phyloP scores from a whole-genome alignment of 1,284 basidiomycete species.

The Rhodotorula mucilaginosa region DNA sequence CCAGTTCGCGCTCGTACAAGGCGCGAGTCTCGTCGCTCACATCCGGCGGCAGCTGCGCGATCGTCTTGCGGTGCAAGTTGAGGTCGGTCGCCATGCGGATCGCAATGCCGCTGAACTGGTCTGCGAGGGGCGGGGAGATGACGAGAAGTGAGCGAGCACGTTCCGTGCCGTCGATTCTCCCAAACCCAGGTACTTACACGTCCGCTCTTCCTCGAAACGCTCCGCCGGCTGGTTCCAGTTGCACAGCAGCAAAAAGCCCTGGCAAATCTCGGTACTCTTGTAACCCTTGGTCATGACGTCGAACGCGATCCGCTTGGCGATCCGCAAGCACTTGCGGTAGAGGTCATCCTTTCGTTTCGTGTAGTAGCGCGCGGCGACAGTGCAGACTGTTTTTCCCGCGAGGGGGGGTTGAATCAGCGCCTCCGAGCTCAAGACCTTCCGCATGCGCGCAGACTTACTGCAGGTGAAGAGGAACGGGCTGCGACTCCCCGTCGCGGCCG shows the following conservation, averaged over 20 bases:
- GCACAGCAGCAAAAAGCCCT: slow-evolving; percentile 50
- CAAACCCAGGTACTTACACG: slow-evolving; percentile 67
- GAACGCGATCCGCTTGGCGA: slow-evolving; percentile 89
- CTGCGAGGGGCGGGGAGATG: neutral
- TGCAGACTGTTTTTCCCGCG: slow-evolving; percentile 59
- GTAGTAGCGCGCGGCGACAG: slow-evolving; percentile 90
- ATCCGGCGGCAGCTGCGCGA: slow-evolving; percentile 46
- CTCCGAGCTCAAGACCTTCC: no score
- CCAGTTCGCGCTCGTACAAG: slow-evolving; percentile 49
- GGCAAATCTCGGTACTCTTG: slow-evolving; percentile 78
- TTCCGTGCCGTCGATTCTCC: neutral
- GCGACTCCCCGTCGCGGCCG: slow-evolving; percentile 82
- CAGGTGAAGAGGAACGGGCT: slow-evolving; percentile 90
- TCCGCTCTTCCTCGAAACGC: slow-evolving; percentile 89
- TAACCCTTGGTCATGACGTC: slow-evolving; percentile 57
- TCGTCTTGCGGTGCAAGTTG: slow-evolving; percentile 77
- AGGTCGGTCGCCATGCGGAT: slow-evolving; percentile 88
- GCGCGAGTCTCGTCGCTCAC: slow-evolving; percentile 46
- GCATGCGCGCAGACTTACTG: slow-evolving; percentile 50
- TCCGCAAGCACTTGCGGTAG: slow-evolving; percentile 72
- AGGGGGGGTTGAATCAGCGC: slow-evolving; percentile 16
- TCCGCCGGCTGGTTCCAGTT: slow-evolving; percentile 55
- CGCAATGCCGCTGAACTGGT: slow-evolving; percentile 51
- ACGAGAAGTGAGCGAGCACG: neutral
- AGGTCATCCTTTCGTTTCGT: slow-evolving; percentile 71